Conservation (phyloP, 2,329 filamentous ascomycete species). For the Aureobasidium lini region DNA sequence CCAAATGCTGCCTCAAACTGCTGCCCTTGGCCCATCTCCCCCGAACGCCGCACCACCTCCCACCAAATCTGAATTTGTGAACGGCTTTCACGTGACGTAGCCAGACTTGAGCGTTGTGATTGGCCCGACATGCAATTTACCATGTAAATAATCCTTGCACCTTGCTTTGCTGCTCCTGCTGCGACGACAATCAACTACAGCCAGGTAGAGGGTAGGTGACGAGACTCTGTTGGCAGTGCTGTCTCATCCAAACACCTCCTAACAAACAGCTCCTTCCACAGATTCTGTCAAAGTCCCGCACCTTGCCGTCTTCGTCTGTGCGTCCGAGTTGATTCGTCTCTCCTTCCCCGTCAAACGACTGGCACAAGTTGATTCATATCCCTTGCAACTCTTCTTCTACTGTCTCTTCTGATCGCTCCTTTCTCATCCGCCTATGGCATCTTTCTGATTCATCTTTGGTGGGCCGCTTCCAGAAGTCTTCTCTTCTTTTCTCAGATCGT, state of each 20-base stretch:
- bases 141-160: slow-evolving; percentile 13
- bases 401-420: neutral
- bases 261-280: neutral
- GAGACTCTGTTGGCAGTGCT: slow-evolving; percentile 10
- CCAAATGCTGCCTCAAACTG: neutral
- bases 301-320: slow-evolving; percentile 11
- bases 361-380: neutral
- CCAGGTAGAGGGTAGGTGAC: neutral
- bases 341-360: slow-evolving; percentile 13
- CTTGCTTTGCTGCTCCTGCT: slow-evolving; percentile 12
- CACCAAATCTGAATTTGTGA: slow-evolving; percentile 1
- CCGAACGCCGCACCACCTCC: neutral
- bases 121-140: slow-evolving; percentile 8
- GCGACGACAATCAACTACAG: slow-evolving; percentile 4
- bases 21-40: neutral
- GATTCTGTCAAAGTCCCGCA: slow-evolving; percentile 4
- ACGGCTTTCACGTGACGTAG: slow-evolving; percentile 6
- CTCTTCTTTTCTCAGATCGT: neutral
- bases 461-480: neutral
- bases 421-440: slow-evolving; percentile 9
- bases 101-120: slow-evolving; percentile 1
- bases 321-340: slow-evolving; percentile 9
- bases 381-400: slow-evolving; percentile 10
- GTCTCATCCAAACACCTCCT: neutral
- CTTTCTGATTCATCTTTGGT: neutral